Evolutionary conservation across 306 rosid genomes (phyloP).

Genomic region (Lithocarpus polystachyus): DNA sequence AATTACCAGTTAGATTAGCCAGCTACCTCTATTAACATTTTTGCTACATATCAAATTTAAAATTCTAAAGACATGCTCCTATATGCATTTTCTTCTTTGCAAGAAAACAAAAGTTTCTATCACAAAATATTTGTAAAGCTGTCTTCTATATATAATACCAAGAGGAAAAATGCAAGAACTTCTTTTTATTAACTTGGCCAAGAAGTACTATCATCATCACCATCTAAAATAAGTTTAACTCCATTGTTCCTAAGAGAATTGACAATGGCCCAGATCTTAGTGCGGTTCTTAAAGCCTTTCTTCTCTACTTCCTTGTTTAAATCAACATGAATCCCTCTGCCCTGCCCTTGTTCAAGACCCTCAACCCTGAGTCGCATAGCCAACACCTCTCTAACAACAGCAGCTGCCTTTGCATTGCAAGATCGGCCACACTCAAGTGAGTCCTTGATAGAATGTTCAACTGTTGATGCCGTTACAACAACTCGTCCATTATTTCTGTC

Average conservation of each 20-base stretch:
- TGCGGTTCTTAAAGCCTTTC: constrained; percentile 78
- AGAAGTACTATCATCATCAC: constrained; percentile 34
- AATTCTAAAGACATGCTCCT: not conserved
- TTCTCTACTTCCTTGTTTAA: constrained; percentile 68
- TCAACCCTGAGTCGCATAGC: constrained; percentile 82
- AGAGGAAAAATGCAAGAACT: not conserved
- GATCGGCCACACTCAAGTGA: constrained; percentile 83
- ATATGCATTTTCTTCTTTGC: too few relatives aligned
- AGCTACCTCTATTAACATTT: too few relatives aligned
- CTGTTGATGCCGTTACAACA: constrained; percentile 69
- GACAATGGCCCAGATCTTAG: constrained; percentile 84
- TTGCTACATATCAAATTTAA: not conserved
- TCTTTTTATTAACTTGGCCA: constrained; percentile 19
- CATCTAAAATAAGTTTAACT: constrained; percentile 64
- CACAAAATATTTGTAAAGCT: too few relatives aligned
- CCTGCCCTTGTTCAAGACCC: constrained; percentile 71
- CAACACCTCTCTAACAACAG: constrained; percentile 81
- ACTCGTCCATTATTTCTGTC: constrained; percentile 80
- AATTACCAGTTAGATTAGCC: too few relatives aligned
- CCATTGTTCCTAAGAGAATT: constrained; percentile 72
- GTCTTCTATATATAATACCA: too few relatives aligned
- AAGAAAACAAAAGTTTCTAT: not conserved
- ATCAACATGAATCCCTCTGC: constrained; percentile 76
- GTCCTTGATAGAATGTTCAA: constrained; percentile 67
- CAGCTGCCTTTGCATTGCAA: constrained; percentile 87